Evolutionary conservation across 805 yeast genomes (phyloP).

Genomic region (Candida michaelii): DNA sequence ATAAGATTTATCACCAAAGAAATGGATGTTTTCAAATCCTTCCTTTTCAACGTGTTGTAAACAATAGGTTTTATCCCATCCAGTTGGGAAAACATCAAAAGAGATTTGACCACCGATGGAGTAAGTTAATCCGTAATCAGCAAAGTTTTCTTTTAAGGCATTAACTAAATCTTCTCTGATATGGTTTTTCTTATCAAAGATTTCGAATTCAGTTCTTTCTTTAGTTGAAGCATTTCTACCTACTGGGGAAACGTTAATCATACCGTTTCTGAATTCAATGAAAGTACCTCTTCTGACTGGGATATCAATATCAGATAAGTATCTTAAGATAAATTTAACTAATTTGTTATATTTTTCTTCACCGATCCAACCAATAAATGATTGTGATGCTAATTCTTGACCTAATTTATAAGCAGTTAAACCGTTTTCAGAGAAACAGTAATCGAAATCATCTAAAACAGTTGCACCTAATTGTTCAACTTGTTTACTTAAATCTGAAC

Average conservation of each 20-base stretch:
- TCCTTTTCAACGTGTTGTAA: conserved; percentile 87
- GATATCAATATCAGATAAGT: conserved; percentile 80
- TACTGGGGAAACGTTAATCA: conserved; percentile 96
- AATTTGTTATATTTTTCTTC: conserved; percentile 90
- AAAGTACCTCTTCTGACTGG: conserved; percentile 99
- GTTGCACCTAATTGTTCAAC: conserved; percentile 89
- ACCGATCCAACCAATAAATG: conserved; percentile 94
- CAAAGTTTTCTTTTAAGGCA: conserved; percentile 80
- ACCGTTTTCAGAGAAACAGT: conserved; percentile 96
- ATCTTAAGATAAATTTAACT: conserved; percentile 79
- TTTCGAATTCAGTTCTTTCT: conserved; percentile 92
- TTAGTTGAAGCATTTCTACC: conserved; percentile 96
- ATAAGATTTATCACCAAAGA: conserved; percentile 98
- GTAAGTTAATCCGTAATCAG: conserved; percentile 84
- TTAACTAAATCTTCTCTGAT: conserved; percentile 82
- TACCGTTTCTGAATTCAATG: conserved; percentile 98
- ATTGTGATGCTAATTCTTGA: conserved; percentile 83
- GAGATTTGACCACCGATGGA: conserved; percentile 99
- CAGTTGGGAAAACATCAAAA: conserved; percentile 99
- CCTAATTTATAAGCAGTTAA: conserved; percentile 95
- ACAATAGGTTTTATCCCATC: conserved; percentile 99
- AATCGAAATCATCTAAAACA: conserved; percentile 81
- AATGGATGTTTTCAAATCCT: conserved; percentile 85
- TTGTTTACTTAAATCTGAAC: conserved; percentile 92
- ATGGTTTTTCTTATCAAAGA: conserved; percentile 74